Evolutionary conservation across 352 stramenopile species (phyloP).

Genomic region (Aphanomyces euteiches): DNA sequence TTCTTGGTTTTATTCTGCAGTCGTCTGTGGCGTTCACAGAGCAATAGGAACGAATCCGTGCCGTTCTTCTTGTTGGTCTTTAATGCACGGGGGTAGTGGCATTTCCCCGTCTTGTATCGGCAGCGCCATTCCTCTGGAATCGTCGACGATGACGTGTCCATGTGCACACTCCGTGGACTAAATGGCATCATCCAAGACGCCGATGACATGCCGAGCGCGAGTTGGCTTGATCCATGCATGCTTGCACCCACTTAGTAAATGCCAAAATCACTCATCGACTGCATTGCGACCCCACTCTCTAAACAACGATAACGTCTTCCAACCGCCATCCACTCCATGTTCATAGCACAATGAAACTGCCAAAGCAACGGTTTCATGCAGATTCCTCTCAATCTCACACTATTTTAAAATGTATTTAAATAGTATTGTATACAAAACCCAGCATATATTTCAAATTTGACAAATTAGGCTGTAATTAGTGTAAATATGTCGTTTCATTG

Average conservation of each 20-base stretch:
- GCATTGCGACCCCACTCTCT: neutral
- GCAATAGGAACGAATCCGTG: conserved; percentile 45
- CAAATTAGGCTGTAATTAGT: neutral
- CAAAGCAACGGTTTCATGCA: conserved; percentile 19
- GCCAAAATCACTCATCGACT: neutral
- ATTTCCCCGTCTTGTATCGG: conserved; percentile 79
- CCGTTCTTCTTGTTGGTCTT: conserved; percentile 58
- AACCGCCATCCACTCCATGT: neutral
- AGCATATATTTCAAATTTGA: neutral
- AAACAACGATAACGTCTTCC: neutral
- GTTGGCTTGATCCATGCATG: neutral
- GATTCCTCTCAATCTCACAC: neutral
- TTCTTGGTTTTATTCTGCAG: conserved; percentile 87
- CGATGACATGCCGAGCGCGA: neutral
- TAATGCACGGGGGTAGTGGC: conserved; percentile 56
- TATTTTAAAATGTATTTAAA: neutral
- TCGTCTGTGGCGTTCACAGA: conserved; percentile 76
- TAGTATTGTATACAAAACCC: neutral
- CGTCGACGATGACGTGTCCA: neutral
- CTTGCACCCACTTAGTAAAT: neutral
- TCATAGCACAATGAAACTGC: neutral
- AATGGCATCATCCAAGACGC: neutral
- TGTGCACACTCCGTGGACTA: neutral
- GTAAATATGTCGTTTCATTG: neutral
- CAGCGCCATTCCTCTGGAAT: conserved; percentile 35